A percentile compares a stretch with the other conserved stretches of the same genome.
These are phyloP conservation scores for Chaetoceros tenuissimus DNA, from an alignment of 108 stramenopile genomes.

Conservation along the genomic window DNA sequence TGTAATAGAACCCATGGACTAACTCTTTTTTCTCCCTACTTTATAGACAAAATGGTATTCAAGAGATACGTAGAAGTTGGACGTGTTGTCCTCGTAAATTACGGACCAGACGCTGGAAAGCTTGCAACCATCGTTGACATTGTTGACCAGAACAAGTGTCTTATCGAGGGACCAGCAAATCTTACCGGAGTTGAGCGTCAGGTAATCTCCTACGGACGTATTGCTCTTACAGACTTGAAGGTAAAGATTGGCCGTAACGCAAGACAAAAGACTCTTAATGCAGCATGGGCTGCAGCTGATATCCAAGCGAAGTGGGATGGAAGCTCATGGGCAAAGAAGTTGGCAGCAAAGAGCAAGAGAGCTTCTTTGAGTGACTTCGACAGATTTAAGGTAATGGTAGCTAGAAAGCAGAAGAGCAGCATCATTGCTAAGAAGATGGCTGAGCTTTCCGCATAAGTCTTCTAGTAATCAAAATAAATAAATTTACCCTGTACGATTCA, in stretches of 20 bases:
- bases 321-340: conserved; percentile 92
- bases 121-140: conserved; percentile 96
- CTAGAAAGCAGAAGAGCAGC: conserved; percentile 87
- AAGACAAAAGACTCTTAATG: conserved; percentile 77
- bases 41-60: conserved; percentile 92
- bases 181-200: conserved; percentile 91
- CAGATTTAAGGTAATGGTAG: conserved; percentile 98
- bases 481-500: too few species aligned
- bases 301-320: conserved; percentile 87
- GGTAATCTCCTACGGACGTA: conserved; percentile 88
- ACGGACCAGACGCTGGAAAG: conserved; percentile 91
- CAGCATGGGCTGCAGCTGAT: conserved; percentile 83
- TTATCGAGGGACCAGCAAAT: conserved; percentile 89
- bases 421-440: conserved; percentile 87
- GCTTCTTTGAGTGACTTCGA: conserved; percentile 88
- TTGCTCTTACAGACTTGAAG: conserved; percentile 91
- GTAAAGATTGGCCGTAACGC: conserved; percentile 90
- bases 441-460: conserved; percentile 62
- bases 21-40: too few species aligned
- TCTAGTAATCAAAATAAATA: conserved; percentile 3
- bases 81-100: conserved; percentile 96
- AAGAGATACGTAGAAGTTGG: conserved; percentile 98
- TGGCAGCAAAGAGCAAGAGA: conserved; percentile 79
- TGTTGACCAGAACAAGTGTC: conserved; percentile 96
- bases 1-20: too few species aligned